These are phyloP conservation scores for Pseudocercospora eumusae DNA, from an alignment of 2,329 filamentous ascomycete genomes.

Conservation along the genomic window DNA sequence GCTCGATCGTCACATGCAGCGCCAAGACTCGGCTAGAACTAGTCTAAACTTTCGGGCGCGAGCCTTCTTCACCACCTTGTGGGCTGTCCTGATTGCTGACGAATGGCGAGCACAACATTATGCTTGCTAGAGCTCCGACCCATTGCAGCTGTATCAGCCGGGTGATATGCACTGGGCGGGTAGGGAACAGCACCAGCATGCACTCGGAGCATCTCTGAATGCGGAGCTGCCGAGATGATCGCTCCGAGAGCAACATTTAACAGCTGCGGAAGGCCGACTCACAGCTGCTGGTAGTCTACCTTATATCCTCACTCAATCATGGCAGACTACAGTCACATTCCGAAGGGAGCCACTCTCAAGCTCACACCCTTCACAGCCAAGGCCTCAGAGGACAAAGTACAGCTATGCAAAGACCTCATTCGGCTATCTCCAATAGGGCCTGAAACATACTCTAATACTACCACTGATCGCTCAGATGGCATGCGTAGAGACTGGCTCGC, in stretches of 20 bases:
- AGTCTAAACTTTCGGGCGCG: neutral
- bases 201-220: neutral
- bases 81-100: too few species aligned
- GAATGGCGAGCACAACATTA: neutral
- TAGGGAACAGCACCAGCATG: neutral
- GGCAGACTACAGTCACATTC: slow-evolving; percentile 29
- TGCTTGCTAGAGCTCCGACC: neutral
- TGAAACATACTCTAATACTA: slow-evolving; percentile 49
- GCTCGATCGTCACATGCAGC: slow-evolving; percentile 3
- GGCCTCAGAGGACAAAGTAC: slow-evolving; percentile 47
- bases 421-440: slow-evolving; percentile 52
- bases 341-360: slow-evolving; percentile 40
- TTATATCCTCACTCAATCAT: neutral
- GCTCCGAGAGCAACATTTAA: neutral
- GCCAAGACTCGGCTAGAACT: slow-evolving; percentile 5
- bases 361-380: slow-evolving; percentile 46
- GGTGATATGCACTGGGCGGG: neutral
- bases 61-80: too few species aligned
- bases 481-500: slow-evolving; percentile 51
- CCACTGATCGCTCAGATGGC: slow-evolving; percentile 43
- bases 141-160: neutral
- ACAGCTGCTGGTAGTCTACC: neutral
- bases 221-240: neutral
- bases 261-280: too few species aligned
- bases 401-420: slow-evolving; percentile 50